phyloP scores from a whole-genome alignment of 176 grass and related monocot species.

The Otatea glauca region DNA sequence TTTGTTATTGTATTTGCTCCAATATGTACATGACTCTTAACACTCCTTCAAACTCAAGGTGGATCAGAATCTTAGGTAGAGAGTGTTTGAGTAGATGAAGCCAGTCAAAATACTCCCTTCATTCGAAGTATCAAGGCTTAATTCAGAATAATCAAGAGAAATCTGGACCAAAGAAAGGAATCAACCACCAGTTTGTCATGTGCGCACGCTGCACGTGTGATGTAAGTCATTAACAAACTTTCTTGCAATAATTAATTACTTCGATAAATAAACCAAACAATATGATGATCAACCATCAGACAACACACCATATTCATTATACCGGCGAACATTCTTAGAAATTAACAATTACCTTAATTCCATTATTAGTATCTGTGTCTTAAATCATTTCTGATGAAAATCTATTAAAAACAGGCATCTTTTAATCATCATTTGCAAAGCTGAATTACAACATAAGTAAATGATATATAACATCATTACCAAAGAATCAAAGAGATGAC shows the following conservation, averaged over 20 bases:
- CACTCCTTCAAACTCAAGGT: no score
- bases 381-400: constrained; percentile 61
- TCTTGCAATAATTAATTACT: constrained; percentile 6
- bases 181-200: background rate
- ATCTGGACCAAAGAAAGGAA: background rate
- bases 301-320: constrained; percentile 23
- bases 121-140: background rate
- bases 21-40: no score
- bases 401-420: no score
- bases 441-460: constrained; percentile 15
- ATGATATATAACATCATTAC: constrained; percentile 59
- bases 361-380: constrained; percentile 39
- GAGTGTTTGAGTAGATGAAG: no score
- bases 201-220: background rate
- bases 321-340: constrained; percentile 1
- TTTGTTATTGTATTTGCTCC: no score
- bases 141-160: constrained; percentile 1
- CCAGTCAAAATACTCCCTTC: background rate
- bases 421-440: background rate
- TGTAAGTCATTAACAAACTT: background rate
- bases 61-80: no score
- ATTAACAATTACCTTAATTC: constrained; percentile 63
- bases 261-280: constrained; percentile 22
- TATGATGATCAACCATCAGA: background rate
- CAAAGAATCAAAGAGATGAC: constrained; percentile 65